Percentiles rank a stretch among this genome's conserved stretches.
These are phyloP conservation scores for Pinus albicaulis DNA, from an alignment of 75 land plant species.

Conservation along the genomic window DNA sequence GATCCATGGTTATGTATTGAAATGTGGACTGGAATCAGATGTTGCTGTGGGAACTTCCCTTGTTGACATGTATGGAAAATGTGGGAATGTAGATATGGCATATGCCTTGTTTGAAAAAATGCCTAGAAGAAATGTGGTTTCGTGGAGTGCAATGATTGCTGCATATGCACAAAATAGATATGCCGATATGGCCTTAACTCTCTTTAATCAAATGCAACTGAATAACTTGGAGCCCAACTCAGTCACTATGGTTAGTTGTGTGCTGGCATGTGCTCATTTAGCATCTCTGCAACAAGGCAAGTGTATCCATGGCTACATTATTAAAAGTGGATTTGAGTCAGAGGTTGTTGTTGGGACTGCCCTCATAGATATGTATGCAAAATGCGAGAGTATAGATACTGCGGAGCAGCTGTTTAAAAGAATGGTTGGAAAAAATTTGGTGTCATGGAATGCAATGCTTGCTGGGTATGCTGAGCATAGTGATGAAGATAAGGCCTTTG, in stretches of 20 bases:
- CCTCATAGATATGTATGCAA: slow-evolving; percentile 62
- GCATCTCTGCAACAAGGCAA: slow-evolving; percentile 14
- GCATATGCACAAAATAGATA: slow-evolving; percentile 2
- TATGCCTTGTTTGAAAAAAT: slow-evolving; percentile 42
- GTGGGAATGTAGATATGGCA: slow-evolving; percentile 53
- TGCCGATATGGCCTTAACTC: slow-evolving; percentile 9
- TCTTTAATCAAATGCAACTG: slow-evolving; percentile 20
- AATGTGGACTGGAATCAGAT: slow-evolving; percentile 29
- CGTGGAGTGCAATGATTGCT: slow-evolving; percentile 64
- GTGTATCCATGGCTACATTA: slow-evolving; percentile 22
- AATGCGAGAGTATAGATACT: slow-evolving; percentile 26
- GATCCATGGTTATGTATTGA: slow-evolving; percentile 30
- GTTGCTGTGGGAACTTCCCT: slow-evolving; percentile 43
- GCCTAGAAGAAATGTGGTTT: slow-evolving; percentile 34
- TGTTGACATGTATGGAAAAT: slow-evolving; percentile 68
- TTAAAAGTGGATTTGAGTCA: slow-evolving; percentile 30
- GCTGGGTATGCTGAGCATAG: slow-evolving; percentile 18
- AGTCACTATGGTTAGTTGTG: slow-evolving; percentile 15
- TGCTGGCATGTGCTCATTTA: slow-evolving; percentile 17
- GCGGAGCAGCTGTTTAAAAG: slow-evolving; percentile 32
- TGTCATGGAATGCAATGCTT: slow-evolving; percentile 62
- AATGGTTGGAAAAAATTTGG: slow-evolving; percentile 26
- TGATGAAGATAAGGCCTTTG: slow-evolving; percentile 13
- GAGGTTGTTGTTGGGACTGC: slow-evolving; percentile 40
- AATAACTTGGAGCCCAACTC: slow-evolving; percentile 10